Conservation (phyloP, 441 rosid genomes). For the Jatropha podagrica region DNA sequence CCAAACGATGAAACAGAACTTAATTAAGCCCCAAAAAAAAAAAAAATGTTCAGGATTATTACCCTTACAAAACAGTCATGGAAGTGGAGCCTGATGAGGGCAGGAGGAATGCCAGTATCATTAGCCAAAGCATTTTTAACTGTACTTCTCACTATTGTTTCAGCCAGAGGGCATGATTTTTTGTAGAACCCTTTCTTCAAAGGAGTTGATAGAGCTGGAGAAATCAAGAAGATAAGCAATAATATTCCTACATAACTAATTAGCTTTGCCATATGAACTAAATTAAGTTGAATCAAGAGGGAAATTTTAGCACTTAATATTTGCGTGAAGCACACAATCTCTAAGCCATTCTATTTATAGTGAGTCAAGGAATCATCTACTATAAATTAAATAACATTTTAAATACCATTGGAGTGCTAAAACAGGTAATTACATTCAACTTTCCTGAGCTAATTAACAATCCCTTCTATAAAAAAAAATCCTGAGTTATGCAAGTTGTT, state of each 20-base stretch:
- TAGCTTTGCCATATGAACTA: neutral
- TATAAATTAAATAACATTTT: neutral
- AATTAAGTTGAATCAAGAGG: neutral
- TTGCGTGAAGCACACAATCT: neutral
- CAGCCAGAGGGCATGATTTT: conserved; percentile 23
- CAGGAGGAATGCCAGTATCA: conserved; percentile 22
- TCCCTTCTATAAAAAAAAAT: too few relatives aligned
- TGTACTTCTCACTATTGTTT: conserved; percentile 12
- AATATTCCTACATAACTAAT: neutral
- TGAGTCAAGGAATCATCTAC: neutral
- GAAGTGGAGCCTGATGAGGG: conserved; percentile 31
- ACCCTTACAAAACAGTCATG: conserved; percentile 40
- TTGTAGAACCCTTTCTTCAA: conserved; percentile 15
- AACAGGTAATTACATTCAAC: neutral
- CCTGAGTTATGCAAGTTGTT: too few relatives aligned
- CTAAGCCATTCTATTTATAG: neutral
- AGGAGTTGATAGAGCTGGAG: neutral
- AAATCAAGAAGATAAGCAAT: neutral
- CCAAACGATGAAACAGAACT: too few relatives aligned
- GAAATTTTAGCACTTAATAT: neutral
- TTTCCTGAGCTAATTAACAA: neutral
- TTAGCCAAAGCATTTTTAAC: conserved; percentile 10
- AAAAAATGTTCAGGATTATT: neutral
- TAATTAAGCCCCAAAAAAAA: too few relatives aligned
- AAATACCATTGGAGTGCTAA: neutral